These are phyloP conservation scores for Gilbertella persicaria DNA, from an alignment of 371 early-diverging fungal species.

Conservation along the genomic window DNA sequence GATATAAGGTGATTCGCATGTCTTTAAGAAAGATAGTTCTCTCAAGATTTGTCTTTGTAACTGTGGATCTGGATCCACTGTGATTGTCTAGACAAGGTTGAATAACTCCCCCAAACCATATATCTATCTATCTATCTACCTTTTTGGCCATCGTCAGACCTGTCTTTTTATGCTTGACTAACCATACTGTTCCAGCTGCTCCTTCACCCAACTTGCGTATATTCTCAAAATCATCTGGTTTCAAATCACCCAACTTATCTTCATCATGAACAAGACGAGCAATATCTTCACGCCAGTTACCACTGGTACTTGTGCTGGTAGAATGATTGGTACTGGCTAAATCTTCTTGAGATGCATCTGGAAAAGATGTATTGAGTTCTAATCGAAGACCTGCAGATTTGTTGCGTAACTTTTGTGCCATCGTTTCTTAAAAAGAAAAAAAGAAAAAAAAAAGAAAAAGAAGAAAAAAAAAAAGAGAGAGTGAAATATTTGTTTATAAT, in stretches of 20 bases:
- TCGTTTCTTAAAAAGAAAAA: conserved; percentile 3
- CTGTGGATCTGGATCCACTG: conserved; percentile 66
- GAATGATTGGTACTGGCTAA: conserved; percentile 16
- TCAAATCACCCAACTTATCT: conserved; percentile 32
- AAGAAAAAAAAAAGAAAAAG: conserved; percentile 3
- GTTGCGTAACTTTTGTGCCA: conserved; percentile 36
- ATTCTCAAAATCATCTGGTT: conserved; percentile 61
- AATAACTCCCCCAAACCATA: no score
- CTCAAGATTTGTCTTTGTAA: conserved; percentile 84
- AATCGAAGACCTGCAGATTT: conserved; percentile 34
- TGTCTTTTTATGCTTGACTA: conserved; percentile 79
- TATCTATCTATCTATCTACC: no score
- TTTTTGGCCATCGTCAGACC: conserved; percentile 90
- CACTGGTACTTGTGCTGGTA: conserved; percentile 7
- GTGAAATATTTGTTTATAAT: no score
- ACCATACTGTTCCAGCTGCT: conserved; percentile 89
- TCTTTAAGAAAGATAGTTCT: conserved; percentile 84
- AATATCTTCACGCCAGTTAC: conserved; percentile 38
- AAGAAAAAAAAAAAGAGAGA: background rate
- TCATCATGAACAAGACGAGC: conserved; percentile 34
- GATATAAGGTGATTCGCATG: conserved; percentile 89
- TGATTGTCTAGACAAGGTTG: conserved; percentile 70
- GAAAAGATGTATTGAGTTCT: conserved; percentile 30
- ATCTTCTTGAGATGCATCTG: conserved; percentile 9
- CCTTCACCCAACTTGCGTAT: conserved; percentile 87